A percentile compares a stretch with the other conserved stretches of the same genome.
These are phyloP conservation scores for Elsinoe australis DNA, from an alignment of 2,329 filamentous ascomycete species.

Conservation along the genomic window DNA sequence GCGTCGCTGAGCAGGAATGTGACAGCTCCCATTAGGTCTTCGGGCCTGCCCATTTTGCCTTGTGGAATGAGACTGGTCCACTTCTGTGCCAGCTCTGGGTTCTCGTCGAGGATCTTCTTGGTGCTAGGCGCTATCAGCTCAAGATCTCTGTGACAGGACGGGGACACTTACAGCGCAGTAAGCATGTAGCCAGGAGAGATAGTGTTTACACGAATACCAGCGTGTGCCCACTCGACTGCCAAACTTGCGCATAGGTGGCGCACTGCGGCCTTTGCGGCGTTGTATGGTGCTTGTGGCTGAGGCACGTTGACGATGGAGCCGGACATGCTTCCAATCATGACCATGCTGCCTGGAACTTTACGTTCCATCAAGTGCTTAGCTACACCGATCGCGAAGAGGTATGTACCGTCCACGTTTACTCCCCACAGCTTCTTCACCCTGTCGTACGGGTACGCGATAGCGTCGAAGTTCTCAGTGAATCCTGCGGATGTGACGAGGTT, in stretches of 20 bases:
- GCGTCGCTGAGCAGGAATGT: slow-evolving; percentile 79
- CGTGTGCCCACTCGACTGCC: slow-evolving; percentile 87
- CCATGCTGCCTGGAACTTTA: slow-evolving; percentile 72
- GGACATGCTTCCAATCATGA: slow-evolving; percentile 94
- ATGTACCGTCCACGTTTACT: slow-evolving; percentile 90
- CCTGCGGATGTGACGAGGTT: slow-evolving; percentile 92
- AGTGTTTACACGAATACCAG: slow-evolving; percentile 86
- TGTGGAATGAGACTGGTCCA: slow-evolving; percentile 90
- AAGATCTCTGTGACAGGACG: slow-evolving; percentile 19
- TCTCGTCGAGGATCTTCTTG: slow-evolving; percentile 88
- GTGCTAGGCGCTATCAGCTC: slow-evolving; percentile 49
- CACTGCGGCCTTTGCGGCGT: slow-evolving; percentile 85
- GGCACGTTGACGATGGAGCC: slow-evolving; percentile 91
- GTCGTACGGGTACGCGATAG: slow-evolving; percentile 81
- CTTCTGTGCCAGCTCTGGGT: slow-evolving; percentile 78
- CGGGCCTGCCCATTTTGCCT: slow-evolving; percentile 83
- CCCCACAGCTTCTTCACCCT: slow-evolving; percentile 89
- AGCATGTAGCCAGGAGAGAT: slow-evolving; percentile 96
- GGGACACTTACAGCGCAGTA: slow-evolving; percentile 66
- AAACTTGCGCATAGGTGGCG: slow-evolving; percentile 79
- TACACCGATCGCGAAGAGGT: slow-evolving; percentile 75
- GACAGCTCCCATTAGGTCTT: slow-evolving; percentile 89
- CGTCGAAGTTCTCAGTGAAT: slow-evolving; percentile 93
- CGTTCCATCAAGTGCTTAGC: slow-evolving; percentile 84
- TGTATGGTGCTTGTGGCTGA: slow-evolving; percentile 88